These are phyloP conservation scores for Gyrodon lividus DNA, from an alignment of 768 basidiomycete species.

Conservation along the genomic window DNA sequence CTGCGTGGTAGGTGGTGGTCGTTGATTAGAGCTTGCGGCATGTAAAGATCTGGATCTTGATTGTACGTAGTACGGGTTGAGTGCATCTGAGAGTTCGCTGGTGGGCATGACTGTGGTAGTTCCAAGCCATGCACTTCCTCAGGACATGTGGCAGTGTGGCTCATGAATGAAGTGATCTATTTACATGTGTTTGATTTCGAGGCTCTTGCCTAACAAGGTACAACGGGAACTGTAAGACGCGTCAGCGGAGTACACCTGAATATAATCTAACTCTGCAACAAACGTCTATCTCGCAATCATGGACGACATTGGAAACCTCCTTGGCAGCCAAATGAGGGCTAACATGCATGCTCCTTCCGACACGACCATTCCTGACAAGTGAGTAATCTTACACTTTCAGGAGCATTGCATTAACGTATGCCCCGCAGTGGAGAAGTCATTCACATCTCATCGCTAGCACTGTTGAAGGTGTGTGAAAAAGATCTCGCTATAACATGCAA, in stretches of 20 bases:
- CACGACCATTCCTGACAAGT: slow-evolving; percentile 74
- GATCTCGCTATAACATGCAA: neutral
- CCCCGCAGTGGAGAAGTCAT: slow-evolving; percentile 80
- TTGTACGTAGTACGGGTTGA: slow-evolving; percentile 64
- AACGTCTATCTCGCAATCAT: slow-evolving; percentile 14
- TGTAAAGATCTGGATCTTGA: slow-evolving; percentile 33
- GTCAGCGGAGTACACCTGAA: slow-evolving; percentile 30
- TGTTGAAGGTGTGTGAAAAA: slow-evolving; percentile 74
- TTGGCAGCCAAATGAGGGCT: slow-evolving; percentile 50
- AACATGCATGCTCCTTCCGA: slow-evolving; percentile 45
- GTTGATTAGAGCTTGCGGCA: slow-evolving; percentile 14
- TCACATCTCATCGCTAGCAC: slow-evolving; percentile 95
- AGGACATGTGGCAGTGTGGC: neutral
- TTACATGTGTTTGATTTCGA: slow-evolving; percentile 32
- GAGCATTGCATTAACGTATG: slow-evolving; percentile 1
- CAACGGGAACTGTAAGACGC: slow-evolving; percentile 32
- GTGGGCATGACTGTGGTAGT: slow-evolving; percentile 45
- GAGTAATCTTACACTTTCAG: slow-evolving; percentile 17
- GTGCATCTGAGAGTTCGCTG: slow-evolving; percentile 77
- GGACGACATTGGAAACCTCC: slow-evolving; percentile 50
- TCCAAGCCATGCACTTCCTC: neutral
- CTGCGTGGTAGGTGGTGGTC: slow-evolving; percentile 25
- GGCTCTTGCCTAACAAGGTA: slow-evolving; percentile 22
- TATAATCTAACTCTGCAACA: neutral
- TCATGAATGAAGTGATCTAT: slow-evolving; percentile 15